These are phyloP conservation scores for Pelargonium fulgidum DNA, from an alignment of 441 rosid species.

Conservation along the genomic window DNA sequence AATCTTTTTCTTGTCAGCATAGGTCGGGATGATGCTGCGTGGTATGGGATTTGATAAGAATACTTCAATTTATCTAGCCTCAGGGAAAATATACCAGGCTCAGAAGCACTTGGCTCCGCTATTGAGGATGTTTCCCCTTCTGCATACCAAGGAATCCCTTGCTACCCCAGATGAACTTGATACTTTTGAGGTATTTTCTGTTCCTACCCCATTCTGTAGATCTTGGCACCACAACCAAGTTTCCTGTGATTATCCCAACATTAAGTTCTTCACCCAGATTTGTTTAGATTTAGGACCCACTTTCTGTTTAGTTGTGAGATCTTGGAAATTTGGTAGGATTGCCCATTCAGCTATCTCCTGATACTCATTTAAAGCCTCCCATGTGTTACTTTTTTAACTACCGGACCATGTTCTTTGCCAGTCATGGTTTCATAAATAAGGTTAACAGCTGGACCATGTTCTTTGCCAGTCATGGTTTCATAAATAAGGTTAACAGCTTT, in stretches of 20 bases:
- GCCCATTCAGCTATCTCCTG: neutral
- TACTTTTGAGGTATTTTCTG: slow-evolving; percentile 53
- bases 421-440: too few species aligned
- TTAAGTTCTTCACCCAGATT: too few species aligned
- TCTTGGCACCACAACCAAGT: neutral
- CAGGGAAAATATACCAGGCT: slow-evolving; percentile 66
- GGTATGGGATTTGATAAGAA: slow-evolving; percentile 93
- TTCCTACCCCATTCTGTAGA: slow-evolving; percentile 4
- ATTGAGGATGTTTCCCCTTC: slow-evolving; percentile 73
- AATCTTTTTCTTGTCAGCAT: slow-evolving; percentile 46
- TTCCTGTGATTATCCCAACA: too few species aligned
- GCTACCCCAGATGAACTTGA: slow-evolving; percentile 80
- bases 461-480: neutral
- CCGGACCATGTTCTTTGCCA: neutral
- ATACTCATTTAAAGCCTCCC: neutral
- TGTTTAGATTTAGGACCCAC: too few species aligned
- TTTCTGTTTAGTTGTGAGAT: too few species aligned
- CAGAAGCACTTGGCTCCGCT: slow-evolving; percentile 65
- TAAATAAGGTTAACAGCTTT: neutral
- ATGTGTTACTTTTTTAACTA: too few species aligned
- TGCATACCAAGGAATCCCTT: slow-evolving; percentile 77
- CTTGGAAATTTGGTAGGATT: too few species aligned
- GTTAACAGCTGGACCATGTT: neutral
- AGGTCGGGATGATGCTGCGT: slow-evolving; percentile 92
- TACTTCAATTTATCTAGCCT: slow-evolving; percentile 79